These are phyloP conservation scores for Linaria vulgaris DNA, from an alignment of 257 asterid species.

Conservation along the genomic window DNA sequence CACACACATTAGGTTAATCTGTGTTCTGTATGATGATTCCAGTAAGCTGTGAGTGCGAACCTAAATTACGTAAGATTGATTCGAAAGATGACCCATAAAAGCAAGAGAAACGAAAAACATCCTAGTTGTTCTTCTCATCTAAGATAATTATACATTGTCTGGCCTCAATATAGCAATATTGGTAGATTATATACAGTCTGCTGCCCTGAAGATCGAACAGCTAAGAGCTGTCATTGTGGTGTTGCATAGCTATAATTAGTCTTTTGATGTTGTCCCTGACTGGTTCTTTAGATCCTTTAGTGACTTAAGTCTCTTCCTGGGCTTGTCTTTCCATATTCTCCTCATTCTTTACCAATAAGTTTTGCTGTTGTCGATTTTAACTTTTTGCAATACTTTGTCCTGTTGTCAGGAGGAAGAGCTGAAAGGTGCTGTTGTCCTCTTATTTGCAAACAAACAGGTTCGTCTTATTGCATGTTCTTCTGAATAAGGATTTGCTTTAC, in stretches of 20 bases:
- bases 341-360: slow-evolving; percentile 15
- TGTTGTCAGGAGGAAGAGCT: slow-evolving; percentile 54
- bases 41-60: background rate
- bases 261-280: too few species aligned
- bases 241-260: background rate
- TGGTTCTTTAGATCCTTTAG: slow-evolving; percentile 1
- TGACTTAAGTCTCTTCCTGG: background rate
- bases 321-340: background rate
- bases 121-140: background rate
- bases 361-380: background rate
- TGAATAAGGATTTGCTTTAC: background rate
- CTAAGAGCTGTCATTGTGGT: background rate
- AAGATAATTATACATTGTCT: background rate
- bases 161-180: background rate
- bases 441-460: slow-evolving; percentile 55
- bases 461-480: background rate
- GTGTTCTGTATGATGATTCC: background rate
- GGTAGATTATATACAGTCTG: background rate
- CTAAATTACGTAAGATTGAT: background rate
- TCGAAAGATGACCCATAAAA: background rate
- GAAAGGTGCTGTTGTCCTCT: slow-evolving; percentile 46
- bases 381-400: slow-evolving; percentile 8
- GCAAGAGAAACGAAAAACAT: too few species aligned
- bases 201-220: background rate
- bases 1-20: too few species aligned